These are phyloP conservation scores for Peronospora belbahrii DNA, from an alignment of 352 stramenopile species.

Conservation along the genomic window DNA sequence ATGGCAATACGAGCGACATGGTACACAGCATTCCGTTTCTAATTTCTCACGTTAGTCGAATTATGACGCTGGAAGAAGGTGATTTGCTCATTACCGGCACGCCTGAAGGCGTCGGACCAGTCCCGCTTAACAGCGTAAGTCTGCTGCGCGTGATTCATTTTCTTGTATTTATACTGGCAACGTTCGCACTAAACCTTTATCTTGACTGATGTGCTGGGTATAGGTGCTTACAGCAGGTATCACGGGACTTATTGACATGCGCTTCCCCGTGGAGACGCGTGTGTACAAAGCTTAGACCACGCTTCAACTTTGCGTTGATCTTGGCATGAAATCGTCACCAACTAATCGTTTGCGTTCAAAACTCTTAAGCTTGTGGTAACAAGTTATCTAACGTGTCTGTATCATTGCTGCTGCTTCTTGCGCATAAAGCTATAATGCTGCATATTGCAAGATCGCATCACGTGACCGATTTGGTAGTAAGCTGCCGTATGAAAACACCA, in stretches of 20 bases:
- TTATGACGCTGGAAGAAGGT: slow-evolving; percentile 80
- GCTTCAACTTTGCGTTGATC: not conserved
- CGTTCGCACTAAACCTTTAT: not conserved
- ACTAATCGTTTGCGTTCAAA: not conserved
- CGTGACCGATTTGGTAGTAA: too few relatives aligned
- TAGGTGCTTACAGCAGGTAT: slow-evolving; percentile 70
- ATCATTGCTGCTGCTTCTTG: slow-evolving; percentile 9
- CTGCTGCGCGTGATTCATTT: not conserved
- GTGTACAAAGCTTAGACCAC: slow-evolving; percentile 36
- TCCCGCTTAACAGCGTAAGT: slow-evolving; percentile 53
- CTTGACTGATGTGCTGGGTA: not conserved
- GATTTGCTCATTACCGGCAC: slow-evolving; percentile 84
- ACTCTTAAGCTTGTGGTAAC: not conserved
- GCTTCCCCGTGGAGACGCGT: slow-evolving; percentile 54
- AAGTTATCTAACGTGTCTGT: slow-evolving; percentile 17
- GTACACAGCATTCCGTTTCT: slow-evolving; percentile 72
- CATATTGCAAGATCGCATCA: too few relatives aligned
- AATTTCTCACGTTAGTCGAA: slow-evolving; percentile 68
- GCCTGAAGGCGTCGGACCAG: slow-evolving; percentile 63
- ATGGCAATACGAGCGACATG: slow-evolving; percentile 70
- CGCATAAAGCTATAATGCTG: too few relatives aligned
- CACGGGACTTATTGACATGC: slow-evolving; percentile 55
- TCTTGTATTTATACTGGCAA: not conserved
- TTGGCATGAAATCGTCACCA: not conserved
- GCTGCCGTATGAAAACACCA: too few relatives aligned